A percentile compares a stretch with the other conserved stretches of the same genome.
phyloP scores from a whole-genome alignment of 1,284 basidiomycete genomes.

The Trichosporon asahii region DNA sequence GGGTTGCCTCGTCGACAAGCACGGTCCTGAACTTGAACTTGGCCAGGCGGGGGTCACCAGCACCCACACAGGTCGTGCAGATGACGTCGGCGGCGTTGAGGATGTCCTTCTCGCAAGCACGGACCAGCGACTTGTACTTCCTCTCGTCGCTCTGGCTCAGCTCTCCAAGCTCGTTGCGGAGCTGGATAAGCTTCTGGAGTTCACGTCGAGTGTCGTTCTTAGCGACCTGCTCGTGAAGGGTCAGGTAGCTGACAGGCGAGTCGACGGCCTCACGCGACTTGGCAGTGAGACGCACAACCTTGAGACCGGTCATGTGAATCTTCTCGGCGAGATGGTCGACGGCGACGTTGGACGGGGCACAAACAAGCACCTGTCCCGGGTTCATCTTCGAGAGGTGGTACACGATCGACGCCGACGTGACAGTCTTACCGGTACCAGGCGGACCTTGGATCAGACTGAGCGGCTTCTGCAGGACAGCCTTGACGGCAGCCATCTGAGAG shows the following conservation, averaged over 20 bases:
- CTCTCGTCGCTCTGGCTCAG: slow-evolving; percentile 93
- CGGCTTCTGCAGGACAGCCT: slow-evolving; percentile 97
- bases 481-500: slow-evolving; percentile 98
- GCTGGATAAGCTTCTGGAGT: slow-evolving; percentile 92
- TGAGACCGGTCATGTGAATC: slow-evolving; percentile 93
- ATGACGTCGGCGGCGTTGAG: slow-evolving; percentile 93
- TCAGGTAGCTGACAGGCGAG: slow-evolving; percentile 87
- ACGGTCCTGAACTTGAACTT: slow-evolving; percentile 98
- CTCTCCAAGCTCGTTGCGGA: slow-evolving; percentile 97
- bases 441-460: slow-evolving; percentile 97
- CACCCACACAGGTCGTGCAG: slow-evolving; percentile 97
- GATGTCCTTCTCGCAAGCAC: slow-evolving; percentile 96
- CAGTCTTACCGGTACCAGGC: slow-evolving; percentile 98
- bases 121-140: slow-evolving; percentile 93
- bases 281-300: slow-evolving; percentile 94
- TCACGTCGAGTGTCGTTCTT: slow-evolving; percentile 93
- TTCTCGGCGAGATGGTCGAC: slow-evolving; percentile 99
- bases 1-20: slow-evolving; percentile 97
- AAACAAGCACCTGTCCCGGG: slow-evolving; percentile 96
- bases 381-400: slow-evolving; percentile 99
- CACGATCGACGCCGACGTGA: slow-evolving; percentile 98
- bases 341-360: slow-evolving; percentile 98
- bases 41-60: slow-evolving; percentile 89
- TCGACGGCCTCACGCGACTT: slow-evolving; percentile 97
- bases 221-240: slow-evolving; percentile 94